A percentile compares a stretch with the other conserved stretches of the same genome.
These are phyloP conservation scores for Myxozyma vanderwaltii DNA, from an alignment of 805 yeast genomes.

Conservation along the genomic window DNA sequence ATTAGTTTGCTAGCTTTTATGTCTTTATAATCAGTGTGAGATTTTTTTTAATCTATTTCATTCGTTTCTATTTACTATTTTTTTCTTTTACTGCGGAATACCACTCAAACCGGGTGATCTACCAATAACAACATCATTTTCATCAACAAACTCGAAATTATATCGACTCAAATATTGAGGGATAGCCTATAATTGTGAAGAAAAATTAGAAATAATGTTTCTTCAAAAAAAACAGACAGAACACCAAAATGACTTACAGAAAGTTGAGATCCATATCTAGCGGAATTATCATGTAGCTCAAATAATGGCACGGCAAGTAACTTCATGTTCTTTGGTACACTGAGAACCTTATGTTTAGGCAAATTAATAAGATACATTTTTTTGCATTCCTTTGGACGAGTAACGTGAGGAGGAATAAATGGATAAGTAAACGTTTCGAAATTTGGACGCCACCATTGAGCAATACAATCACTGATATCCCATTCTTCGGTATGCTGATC, in stretches of 20 bases:
- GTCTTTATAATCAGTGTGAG: no score
- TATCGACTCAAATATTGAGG: constrained; percentile 45
- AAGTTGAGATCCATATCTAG: constrained; percentile 41
- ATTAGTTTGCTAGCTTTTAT: no score
- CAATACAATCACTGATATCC: constrained; percentile 42
- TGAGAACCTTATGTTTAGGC: constrained; percentile 38
- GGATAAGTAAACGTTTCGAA: constrained; percentile 42
- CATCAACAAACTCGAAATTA: constrained; percentile 41
- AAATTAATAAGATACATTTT: constrained; percentile 40
- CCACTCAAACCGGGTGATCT: constrained; percentile 28
- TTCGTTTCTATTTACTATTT: neutral
- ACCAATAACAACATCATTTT: constrained; percentile 36
- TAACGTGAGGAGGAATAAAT: constrained; percentile 43
- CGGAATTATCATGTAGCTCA: constrained; percentile 41
- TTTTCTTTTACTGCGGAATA: neutral
- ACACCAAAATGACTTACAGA: constrained; percentile 27
- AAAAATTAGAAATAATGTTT: no score
- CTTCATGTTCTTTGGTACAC: constrained; percentile 41
- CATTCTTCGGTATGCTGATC: constrained; percentile 36
- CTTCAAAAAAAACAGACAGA: no score
- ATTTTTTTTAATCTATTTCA: neutral
- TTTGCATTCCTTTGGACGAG: constrained; percentile 43
- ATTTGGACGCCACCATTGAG: constrained; percentile 45
- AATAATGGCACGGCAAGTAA: constrained; percentile 42
- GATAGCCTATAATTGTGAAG: constrained; percentile 38